Base-by-base conservation (phyloP, 441 rosid species). In the Iberis amara region DNA sequence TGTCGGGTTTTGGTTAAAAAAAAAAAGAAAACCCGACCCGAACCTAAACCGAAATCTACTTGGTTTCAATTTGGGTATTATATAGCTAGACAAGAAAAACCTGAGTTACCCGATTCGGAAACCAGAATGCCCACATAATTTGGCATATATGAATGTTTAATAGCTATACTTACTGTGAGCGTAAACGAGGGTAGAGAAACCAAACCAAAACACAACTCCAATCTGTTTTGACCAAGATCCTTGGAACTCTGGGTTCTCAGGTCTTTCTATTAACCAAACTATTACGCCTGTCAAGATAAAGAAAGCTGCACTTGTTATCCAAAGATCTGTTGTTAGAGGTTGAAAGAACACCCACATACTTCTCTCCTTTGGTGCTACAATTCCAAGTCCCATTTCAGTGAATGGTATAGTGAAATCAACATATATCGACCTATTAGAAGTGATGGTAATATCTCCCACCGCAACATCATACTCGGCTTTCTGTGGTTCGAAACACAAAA, bases 401-500 rank as follows among this genome's bases (percentile, higher is more conserved):
- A 36, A 78, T 18, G 86, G 68, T 7, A 73, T 31, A 0, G 78
- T 71, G 63, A 71, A 79, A 61, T 77, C 76, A 8, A 69, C 77
- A 10, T 45, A 65, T 1, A 0, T 7, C 3, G 70, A 68, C 46
- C 82, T 65, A 48, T 30, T 40, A 0, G 39, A 50, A n/a, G 69
- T 66, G 31, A 79, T 74, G 38, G 80, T 72, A 14, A 64, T 66
- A 40, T 79, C 82, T 10, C 80, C 82, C 3, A 76, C 76, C 0
- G 57, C 78, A 1, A 45, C 78, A 52, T 79, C 82, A 39, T 59
- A 72, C 1, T 68, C 57, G 63, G 67, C 53, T 33, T 62, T 54
- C 63, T 58, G 43, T 6, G 5, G 24, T 15, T 39, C 23, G 3
- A 42, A 51, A 65, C 49, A 65, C 14, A 15, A 6, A 26, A 3